These are phyloP conservation scores for Ceratobasidium sp. DNA, from an alignment of 1,284 basidiomycete species.

Conservation along the genomic window DNA sequence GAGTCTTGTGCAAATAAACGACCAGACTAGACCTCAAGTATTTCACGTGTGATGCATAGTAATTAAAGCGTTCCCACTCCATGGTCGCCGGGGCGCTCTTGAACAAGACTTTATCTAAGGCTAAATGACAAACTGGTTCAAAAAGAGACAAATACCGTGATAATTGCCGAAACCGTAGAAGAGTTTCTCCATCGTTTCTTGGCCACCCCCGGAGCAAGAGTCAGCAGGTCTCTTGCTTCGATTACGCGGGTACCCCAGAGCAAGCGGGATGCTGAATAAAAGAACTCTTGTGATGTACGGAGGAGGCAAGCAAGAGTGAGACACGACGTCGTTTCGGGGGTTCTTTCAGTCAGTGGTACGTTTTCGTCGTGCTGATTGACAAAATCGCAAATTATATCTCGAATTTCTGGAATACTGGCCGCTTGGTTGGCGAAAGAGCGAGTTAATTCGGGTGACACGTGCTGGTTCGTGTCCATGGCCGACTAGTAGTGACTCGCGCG, in stretches of 20 bases:
- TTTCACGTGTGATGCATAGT: constrained; percentile 9
- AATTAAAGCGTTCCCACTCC: not conserved
- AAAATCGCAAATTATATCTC: constrained; percentile 1
- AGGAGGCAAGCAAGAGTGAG: not conserved
- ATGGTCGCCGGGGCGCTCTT: not conserved
- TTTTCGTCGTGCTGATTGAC: not conserved
- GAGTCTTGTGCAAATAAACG: not conserved
- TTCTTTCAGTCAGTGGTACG: not conserved
- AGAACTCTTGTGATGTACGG: constrained; percentile 2
- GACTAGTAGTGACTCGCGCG: too few species aligned
- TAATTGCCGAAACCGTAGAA: not conserved
- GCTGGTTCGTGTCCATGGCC: not conserved
- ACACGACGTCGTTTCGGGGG: not conserved
- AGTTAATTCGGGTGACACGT: not conserved
- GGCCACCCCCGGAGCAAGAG: not conserved
- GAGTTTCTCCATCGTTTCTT: not conserved
- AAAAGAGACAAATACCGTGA: not conserved
- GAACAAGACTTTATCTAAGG: not conserved
- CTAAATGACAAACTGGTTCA: not conserved
- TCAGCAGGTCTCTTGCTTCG: constrained; percentile 4
- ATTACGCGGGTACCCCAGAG: constrained; percentile 5
- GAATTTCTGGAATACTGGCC: constrained; percentile 3
- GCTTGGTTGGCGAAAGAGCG: not conserved
- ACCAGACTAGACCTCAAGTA: not conserved
- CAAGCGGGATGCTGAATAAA: not conserved